phyloP scores from a whole-genome alignment of 129 eudicot species.

The Tanacetum coccineum region DNA sequence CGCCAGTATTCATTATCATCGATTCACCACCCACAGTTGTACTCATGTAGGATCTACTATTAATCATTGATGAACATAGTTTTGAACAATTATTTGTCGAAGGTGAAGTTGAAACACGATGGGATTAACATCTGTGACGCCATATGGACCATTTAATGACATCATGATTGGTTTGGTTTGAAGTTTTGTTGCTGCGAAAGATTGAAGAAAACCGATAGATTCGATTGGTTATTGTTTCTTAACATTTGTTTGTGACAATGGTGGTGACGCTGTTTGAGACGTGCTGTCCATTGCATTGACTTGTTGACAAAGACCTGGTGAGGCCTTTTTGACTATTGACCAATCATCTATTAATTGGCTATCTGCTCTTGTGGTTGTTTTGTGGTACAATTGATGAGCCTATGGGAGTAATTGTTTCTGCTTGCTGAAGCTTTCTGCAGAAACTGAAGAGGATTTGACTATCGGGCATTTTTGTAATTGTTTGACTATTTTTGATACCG shows the following conservation, averaged over 20 bases:
- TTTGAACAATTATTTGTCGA: conserved; percentile 71
- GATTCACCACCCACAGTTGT: too few relatives aligned
- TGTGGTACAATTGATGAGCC: too few relatives aligned
- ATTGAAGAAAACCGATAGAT: conserved; percentile 52
- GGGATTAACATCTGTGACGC: conserved; percentile 75
- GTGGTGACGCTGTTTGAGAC: conserved; percentile 16
- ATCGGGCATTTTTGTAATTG: too few relatives aligned
- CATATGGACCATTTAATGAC: conserved; percentile 57
- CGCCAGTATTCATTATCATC: conserved; percentile 33
- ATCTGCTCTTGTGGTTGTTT: conserved; percentile 58
- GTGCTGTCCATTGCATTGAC: conserved; percentile 49
- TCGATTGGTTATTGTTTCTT: conserved; percentile 45
- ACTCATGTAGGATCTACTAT: conserved; percentile 15
- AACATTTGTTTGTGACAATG: conserved; percentile 56
- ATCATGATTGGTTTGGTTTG: conserved; percentile 48
- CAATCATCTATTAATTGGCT: conserved; percentile 36
- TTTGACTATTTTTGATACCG: too few relatives aligned
- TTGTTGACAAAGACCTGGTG: conserved; percentile 49
- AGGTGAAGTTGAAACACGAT: conserved; percentile 93
- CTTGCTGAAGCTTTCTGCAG: too few relatives aligned
- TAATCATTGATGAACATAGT: conserved; percentile 36
- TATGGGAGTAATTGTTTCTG: too few relatives aligned
- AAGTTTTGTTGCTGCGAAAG: conserved; percentile 48
- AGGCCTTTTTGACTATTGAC: conserved; percentile 42
- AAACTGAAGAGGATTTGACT: too few relatives aligned